Base-by-base conservation (phyloP, 1,284 basidiomycete genomes). In the Takashimella koratensis region DNA sequence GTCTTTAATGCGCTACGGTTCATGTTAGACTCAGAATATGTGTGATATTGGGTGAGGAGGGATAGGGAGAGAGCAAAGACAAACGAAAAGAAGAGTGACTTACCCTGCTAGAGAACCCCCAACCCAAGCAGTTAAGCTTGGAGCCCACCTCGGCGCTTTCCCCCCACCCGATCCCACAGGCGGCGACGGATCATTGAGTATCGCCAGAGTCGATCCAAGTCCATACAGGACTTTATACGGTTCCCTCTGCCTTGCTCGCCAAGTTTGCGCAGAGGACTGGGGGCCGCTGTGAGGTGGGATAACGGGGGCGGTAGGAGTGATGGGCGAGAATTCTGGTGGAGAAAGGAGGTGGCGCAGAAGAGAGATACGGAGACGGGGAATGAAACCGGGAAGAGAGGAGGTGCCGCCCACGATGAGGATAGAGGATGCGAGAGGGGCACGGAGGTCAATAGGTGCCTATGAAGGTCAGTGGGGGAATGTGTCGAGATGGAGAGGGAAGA, bases 101-200 rank as follows among this genome's bases (percentile, higher is more conserved):
- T 72, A 90, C 86, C 93, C 94, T 2, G 91, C 89, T 13, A 97
- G 74, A 30, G 89, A 92, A 0, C 90, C 93, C 3, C 93, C 93
- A n/a, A 97, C 84, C 92, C 93, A 97, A 0, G 86, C 81, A 73
- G 93, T 79, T 30, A 84, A 79, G 1, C 84, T 83, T 2, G 91
- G 86, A 5, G 85, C 78, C 75, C 92, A 95, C 0, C 89, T 86
- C 0, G 92, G 93, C 1, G 88, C 89, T 63, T 83, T 87, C 3
- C 91, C 91, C 0, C 84, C 50, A 8, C 47, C 60, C 4, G 53
- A 59, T 3, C 60, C 58, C 42, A 65, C 64, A 2, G 66, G 46
- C 12, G 73, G 71, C 8, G 59, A 51, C 4, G 91, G 90, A 65
- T 91, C 86, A 67, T 95, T 95, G 47, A 95, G 75, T 52, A 95